Conservation (phyloP, 2,329 filamentous ascomycete genomes). For the Aspergillus spinulosporus region DNA sequence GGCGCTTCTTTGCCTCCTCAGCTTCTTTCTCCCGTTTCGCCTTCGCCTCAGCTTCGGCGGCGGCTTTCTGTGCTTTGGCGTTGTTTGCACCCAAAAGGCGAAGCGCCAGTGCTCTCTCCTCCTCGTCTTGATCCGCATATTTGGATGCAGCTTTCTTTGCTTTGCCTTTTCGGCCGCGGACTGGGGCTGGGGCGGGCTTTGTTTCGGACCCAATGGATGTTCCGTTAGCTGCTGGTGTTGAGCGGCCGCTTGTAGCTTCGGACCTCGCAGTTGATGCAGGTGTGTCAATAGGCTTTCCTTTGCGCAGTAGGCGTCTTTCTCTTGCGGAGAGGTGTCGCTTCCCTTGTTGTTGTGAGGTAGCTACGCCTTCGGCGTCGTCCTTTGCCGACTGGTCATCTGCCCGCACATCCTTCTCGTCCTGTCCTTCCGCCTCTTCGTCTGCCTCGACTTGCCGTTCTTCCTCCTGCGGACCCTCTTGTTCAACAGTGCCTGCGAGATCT, state of each 20-base stretch:
- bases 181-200: constrained; percentile 26
- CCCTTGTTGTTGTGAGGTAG: constrained; percentile 19
- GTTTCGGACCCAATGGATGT: constrained; percentile 21
- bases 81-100: constrained; percentile 74
- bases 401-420: constrained; percentile 30
- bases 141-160: constrained; percentile 85
- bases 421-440: constrained; percentile 20
- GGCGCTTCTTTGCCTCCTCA: constrained; percentile 70
- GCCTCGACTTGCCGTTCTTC: constrained; percentile 29
- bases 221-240: constrained; percentile 20
- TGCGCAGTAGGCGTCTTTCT: constrained; percentile 44
- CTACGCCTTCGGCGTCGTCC: constrained; percentile 18
- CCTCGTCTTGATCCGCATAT: constrained; percentile 92
- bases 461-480: constrained; percentile 30
- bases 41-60: constrained; percentile 60
- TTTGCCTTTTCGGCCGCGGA: constrained; percentile 76
- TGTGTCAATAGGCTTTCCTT: constrained; percentile 32
- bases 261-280: constrained; percentile 1
- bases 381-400: constrained; percentile 4
- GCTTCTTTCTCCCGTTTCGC: constrained; percentile 69
- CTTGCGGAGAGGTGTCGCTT: constrained; percentile 40
- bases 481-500: constrained; percentile 42
- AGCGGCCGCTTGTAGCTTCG: constrained; percentile 17
- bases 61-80: constrained; percentile 61
- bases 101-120: constrained; percentile 82